Evolutionary conservation across 495 filamentous ascomycete species (phyloP).

Genomic region (Ascobolus immersus): DNA sequence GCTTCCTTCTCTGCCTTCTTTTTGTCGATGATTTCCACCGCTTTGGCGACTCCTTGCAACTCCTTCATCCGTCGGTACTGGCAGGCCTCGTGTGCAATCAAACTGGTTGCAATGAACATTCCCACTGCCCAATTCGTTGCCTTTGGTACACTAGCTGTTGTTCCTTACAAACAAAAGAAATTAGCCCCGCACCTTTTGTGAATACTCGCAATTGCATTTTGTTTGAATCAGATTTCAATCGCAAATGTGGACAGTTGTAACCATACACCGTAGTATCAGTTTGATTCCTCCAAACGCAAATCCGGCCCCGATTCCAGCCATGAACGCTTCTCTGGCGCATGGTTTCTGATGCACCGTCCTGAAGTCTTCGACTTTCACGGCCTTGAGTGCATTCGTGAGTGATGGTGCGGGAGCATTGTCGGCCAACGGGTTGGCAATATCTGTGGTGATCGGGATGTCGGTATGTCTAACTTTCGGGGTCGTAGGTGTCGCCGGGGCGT

Average conservation of each 20-base stretch:
- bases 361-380: conserved; percentile 43
- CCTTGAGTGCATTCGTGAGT: conserved; percentile 38
- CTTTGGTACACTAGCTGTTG: conserved; percentile 22
- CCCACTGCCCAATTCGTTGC: conserved; percentile 68
- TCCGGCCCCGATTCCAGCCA: conserved; percentile 57
- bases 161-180: conserved; percentile 1
- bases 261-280: conserved; percentile 48
- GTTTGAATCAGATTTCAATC: background rate
- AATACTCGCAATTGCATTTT: too few species aligned
- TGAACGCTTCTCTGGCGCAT: conserved; percentile 54
- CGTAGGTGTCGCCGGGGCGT: conserved; percentile 1
- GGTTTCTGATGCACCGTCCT: conserved; percentile 50
- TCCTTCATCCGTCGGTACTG: conserved; percentile 43
- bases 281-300: conserved; percentile 46
- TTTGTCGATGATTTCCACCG: conserved; percentile 53
- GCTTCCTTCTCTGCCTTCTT: conserved; percentile 41
- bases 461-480: background rate
- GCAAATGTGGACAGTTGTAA: background rate
- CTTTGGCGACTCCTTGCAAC: conserved; percentile 49
- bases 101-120: conserved; percentile 34
- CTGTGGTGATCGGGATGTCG: background rate
- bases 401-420: conserved; percentile 14
- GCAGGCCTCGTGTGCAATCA: conserved; percentile 57
- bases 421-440: too few species aligned
- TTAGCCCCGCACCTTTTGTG: too few species aligned